Evolutionary conservation across 1,139 yeast species (phyloP), one percentile per base, ranked within the genome.

Genomic region (Kodamaea sp.): DNA sequence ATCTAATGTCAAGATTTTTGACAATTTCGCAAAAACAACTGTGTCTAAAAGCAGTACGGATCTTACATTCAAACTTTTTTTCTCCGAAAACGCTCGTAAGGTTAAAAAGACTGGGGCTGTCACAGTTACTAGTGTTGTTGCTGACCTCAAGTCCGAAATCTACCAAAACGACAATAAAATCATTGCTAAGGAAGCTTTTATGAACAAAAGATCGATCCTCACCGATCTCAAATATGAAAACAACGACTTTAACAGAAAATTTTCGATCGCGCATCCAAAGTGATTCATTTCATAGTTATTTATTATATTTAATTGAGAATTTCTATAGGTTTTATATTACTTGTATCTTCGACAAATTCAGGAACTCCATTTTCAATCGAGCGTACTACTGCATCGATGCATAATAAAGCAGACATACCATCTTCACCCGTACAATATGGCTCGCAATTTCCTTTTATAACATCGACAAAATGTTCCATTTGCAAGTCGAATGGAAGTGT

Each of bases 361-460:
- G 58, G 57, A 10, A 44, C 27, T 2, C 53, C 57, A 3, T 52
- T 48, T 32, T 54, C 48, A n/a, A 52, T 41, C 2, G 54, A 50
- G 24, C 41, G 37, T 34, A 47, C 27, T 7, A 54, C 58, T 2
- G 60, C 58, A 30, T 53, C 54, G 10, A 55, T 47, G 34, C 57
- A 53, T 11, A 55, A 40, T 20, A 63, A 52, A 5, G 72, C 70
- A 4, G 63, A 55, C 12, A 68, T 64, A 0, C 71, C 73, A 48
- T 68, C 74, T 29, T 62, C 67, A 7, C 65, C 62, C 9, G 57
- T 56, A 45, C 74, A 68, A 22, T 50, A 56, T 0, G 70, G 70
- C 11, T 54, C 57, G 2, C 46, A 46, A 3, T 53, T 54, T 2
- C 62, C 65, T 22, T 51, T 45, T 2, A 68, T 63, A 6, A 68